Evolutionary conservation across 768 basidiomycete species (phyloP).

Genomic region (Strobilomyces dryophilus): DNA sequence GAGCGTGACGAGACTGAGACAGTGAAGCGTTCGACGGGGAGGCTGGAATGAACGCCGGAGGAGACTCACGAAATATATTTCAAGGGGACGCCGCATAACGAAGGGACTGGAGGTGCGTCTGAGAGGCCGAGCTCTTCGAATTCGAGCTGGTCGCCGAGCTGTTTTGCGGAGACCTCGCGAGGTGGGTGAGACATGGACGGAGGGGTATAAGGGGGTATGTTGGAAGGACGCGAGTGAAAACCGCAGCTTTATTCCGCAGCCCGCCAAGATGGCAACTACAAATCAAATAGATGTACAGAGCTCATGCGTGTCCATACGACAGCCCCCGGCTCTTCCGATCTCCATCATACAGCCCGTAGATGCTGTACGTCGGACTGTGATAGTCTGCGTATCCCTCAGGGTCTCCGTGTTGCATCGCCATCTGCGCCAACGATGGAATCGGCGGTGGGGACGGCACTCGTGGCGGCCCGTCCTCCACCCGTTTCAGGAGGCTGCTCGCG

Average conservation of each 20-base stretch:
- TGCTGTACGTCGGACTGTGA: constrained; percentile 78
- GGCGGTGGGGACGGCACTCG: constrained; percentile 78
- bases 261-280: constrained; percentile 8
- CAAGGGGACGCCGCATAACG: constrained; percentile 65
- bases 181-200: constrained; percentile 23
- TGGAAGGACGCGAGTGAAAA: neutral
- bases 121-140: constrained; percentile 44
- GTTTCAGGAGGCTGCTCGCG: constrained; percentile 25
- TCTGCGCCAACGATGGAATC: constrained; percentile 66
- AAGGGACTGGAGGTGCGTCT: constrained; percentile 40
- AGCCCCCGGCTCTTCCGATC: constrained; percentile 49
- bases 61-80: constrained; percentile 70
- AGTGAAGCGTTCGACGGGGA: neutral
- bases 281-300: constrained; percentile 13
- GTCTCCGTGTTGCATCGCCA: constrained; percentile 65
- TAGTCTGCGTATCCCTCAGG: constrained; percentile 63
- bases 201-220: constrained; percentile 26
- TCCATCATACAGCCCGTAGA: constrained; percentile 69
- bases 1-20: constrained; percentile 66
- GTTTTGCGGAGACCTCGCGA: constrained; percentile 23
- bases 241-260: constrained; percentile 23
- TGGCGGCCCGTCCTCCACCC: constrained; percentile 59
- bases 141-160: constrained; percentile 36
- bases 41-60: constrained; percentile 4
- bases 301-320: constrained; percentile 25